phyloP scores from a whole-genome alignment of 495 filamentous ascomycete genomes.

The Rostrohypoxylon terebratum region DNA sequence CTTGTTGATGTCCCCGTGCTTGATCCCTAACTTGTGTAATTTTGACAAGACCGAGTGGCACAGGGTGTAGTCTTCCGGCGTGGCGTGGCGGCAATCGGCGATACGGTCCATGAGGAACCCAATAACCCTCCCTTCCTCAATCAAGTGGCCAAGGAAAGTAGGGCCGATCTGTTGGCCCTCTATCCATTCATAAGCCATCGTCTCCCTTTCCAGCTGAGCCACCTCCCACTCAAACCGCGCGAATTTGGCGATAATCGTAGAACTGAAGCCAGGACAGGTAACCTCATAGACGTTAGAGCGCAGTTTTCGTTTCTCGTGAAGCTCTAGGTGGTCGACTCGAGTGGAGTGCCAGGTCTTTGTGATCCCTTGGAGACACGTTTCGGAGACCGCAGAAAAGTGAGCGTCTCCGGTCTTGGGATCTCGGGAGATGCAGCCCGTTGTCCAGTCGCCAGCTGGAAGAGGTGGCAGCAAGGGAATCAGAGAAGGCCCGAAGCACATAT shows the following conservation, averaged over 20 bases:
- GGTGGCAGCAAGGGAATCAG: background rate
- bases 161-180: conserved; percentile 53
- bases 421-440: conserved; percentile 37
- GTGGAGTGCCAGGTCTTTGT: conserved; percentile 38
- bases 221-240: conserved; percentile 57
- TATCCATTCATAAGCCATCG: conserved; percentile 58
- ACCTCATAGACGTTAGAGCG: conserved; percentile 34
- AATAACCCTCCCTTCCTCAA: conserved; percentile 58
- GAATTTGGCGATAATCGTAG: conserved; percentile 55
- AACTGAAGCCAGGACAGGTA: conserved; percentile 42
- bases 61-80: conserved; percentile 46
- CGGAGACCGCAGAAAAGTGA: conserved; percentile 23
- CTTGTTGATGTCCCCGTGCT: conserved; percentile 56
- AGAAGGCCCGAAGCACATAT: background rate
- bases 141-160: conserved; percentile 59
- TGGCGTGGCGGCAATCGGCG: conserved; percentile 46
- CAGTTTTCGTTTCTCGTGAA: conserved; percentile 11
- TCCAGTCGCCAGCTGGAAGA: conserved; percentile 47
- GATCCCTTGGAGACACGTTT: conserved; percentile 32
- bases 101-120: conserved; percentile 60
- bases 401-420: conserved; percentile 20
- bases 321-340: conserved; percentile 42
- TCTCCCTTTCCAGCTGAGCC: conserved; percentile 57
- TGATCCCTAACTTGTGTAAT: conserved; percentile 55
- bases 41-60: conserved; percentile 49